phyloP scores from a whole-genome alignment of 31 red algal genomes.

The Asparagopsis taxiformis region DNA sequence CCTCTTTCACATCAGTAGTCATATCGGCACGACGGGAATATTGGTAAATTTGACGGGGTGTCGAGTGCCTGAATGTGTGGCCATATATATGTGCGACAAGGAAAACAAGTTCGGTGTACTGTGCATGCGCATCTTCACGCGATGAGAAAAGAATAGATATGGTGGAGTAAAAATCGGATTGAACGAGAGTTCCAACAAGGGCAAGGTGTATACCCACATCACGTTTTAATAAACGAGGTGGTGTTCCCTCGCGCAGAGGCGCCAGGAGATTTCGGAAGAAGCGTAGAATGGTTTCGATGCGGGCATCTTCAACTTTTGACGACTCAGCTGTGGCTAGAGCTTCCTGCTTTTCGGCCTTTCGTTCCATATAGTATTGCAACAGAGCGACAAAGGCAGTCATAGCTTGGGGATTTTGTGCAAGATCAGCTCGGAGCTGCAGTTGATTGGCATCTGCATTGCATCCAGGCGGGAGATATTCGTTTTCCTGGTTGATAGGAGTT shows the following conservation, averaged over 20 bases:
- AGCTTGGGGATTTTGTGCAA: constrained; percentile 15
- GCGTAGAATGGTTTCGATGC: constrained; percentile 68
- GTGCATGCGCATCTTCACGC: constrained; percentile 31
- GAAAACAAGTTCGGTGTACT: constrained; percentile 42
- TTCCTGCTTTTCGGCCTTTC: constrained; percentile 43
- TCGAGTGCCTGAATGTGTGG: constrained; percentile 37
- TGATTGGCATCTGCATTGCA: constrained; percentile 27
- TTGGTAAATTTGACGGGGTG: constrained; percentile 24
- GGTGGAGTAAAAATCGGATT: constrained; percentile 53
- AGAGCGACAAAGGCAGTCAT: constrained; percentile 31
- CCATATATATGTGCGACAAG: constrained; percentile 52
- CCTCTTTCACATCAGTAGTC: not conserved
- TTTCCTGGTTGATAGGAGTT: constrained; percentile 29
- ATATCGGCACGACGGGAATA: not conserved
- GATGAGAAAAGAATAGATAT: constrained; percentile 42
- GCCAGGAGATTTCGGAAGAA: constrained; percentile 63
- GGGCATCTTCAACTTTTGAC: constrained; percentile 49
- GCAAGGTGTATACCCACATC: constrained; percentile 46
- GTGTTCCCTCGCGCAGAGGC: constrained; percentile 20
- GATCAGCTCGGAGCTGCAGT: constrained; percentile 13
- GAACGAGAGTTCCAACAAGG: constrained; percentile 34
- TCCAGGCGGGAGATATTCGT: constrained; percentile 28
- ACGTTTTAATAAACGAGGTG: constrained; percentile 9
- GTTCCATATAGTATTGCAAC: constrained; percentile 64
- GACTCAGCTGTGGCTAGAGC: constrained; percentile 35